A percentile compares a stretch with the other conserved stretches of the same genome.
phyloP scores from a whole-genome alignment of 139 green algal species.

The Coelastrella sp. region DNA sequence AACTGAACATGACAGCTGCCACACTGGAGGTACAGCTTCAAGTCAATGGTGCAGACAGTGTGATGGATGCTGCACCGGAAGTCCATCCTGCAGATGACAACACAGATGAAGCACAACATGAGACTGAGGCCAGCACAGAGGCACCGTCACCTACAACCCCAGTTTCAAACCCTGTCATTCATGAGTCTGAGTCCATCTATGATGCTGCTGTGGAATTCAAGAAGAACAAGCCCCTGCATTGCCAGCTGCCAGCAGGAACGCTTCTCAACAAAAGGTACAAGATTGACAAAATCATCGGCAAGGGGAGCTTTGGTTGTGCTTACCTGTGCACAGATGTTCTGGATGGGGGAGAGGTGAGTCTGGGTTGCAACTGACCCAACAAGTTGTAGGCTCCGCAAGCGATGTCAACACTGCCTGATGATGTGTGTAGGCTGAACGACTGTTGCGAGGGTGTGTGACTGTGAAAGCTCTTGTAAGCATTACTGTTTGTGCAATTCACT shows the following conservation, averaged over 20 bases:
- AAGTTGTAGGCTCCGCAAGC: too few species aligned
- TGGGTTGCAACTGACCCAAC: too few species aligned
- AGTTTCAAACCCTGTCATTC: not conserved
- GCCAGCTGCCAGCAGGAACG: not conserved
- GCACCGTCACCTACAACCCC: too few species aligned
- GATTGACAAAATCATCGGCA: not conserved
- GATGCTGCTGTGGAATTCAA: not conserved
- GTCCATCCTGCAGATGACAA: not conserved
- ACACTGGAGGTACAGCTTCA: not conserved
- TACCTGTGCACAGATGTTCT: not conserved
- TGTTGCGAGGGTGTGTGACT: too few species aligned
- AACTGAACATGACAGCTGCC: not conserved
- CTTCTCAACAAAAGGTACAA: conserved; percentile 21
- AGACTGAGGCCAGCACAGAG: not conserved
- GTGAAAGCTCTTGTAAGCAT: too few species aligned
- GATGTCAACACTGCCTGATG: too few species aligned
- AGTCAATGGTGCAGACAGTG: not conserved
- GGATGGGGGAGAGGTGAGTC: not conserved
- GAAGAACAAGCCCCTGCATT: not conserved
- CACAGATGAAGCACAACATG: not conserved
- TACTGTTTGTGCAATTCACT: too few species aligned
- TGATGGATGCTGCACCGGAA: not conserved
- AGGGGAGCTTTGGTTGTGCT: conserved; percentile 14
- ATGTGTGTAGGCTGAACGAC: too few species aligned
- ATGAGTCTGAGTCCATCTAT: not conserved